Conservation (phyloP, 208 protist species). For the Crithidia brevicula region DNA sequence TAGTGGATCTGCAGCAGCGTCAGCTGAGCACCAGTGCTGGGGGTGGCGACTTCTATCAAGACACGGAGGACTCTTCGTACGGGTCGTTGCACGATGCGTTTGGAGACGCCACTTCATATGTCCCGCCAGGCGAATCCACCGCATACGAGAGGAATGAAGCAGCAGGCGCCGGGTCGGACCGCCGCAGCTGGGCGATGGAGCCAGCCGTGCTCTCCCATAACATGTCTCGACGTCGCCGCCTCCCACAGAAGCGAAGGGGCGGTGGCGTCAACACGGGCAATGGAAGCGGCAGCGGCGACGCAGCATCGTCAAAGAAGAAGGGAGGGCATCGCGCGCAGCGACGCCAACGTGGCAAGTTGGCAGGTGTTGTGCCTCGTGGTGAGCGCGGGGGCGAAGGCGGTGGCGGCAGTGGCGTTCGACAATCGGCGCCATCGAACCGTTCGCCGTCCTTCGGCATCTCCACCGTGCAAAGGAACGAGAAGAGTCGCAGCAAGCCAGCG, state of each 20-base stretch:
- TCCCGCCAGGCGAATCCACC: background rate
- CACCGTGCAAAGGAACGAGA: too few relatives aligned
- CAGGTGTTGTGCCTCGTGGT: background rate
- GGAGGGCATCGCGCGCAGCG: too few relatives aligned
- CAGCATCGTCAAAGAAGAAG: too few relatives aligned
- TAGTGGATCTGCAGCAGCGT: constrained; percentile 8
- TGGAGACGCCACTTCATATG: background rate
- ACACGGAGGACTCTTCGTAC: constrained; percentile 13
- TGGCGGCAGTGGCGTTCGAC: background rate
- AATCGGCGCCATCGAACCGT: background rate
- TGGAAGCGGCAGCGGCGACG: too few relatives aligned
- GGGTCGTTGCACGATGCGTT: background rate
- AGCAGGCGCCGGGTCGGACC: background rate
- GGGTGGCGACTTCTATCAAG: constrained; percentile 17
- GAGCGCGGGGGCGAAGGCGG: background rate
- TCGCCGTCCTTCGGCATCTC: background rate
- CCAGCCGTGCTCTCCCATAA: constrained; percentile 1
- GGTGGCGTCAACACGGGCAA: background rate
- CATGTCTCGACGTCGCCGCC: constrained; percentile 7
- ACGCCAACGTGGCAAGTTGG: background rate
- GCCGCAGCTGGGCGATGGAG: constrained; percentile 7
- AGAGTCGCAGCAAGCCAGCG: too few relatives aligned
- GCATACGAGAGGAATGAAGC: background rate
- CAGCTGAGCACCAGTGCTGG: constrained; percentile 10
- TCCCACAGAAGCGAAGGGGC: background rate